Evolutionary conservation across 1,284 basidiomycete species (phyloP).

Genomic region (Ganoderma multipileum): DNA sequence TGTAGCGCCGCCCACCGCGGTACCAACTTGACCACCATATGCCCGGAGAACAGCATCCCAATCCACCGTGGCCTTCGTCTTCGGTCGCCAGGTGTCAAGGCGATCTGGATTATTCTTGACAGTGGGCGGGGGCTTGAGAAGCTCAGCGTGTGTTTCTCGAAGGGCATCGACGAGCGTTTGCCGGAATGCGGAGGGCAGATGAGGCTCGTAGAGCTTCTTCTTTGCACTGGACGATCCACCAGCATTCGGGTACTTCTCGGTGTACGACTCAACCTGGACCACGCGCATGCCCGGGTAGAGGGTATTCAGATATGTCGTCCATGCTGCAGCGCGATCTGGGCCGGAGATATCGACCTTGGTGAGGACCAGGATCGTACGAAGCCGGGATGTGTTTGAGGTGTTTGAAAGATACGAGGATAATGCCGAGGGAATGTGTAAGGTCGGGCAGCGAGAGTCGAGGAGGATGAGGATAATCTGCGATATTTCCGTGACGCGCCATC

Average conservation of each 20-base stretch:
- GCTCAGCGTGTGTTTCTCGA: constrained; percentile 67
- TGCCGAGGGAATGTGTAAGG: constrained; percentile 69
- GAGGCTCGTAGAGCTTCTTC: constrained; percentile 60
- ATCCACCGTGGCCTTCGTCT: constrained; percentile 68
- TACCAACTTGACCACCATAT: constrained; percentile 51
- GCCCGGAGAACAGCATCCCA: constrained; percentile 71
- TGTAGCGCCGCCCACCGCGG: constrained; percentile 47
- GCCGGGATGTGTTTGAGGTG: constrained; percentile 38
- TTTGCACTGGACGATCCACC: constrained; percentile 37
- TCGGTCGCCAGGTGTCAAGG: constrained; percentile 70
- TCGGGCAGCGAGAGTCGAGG: constrained; percentile 87
- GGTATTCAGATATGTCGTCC: constrained; percentile 69
- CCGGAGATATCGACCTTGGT: constrained; percentile 80
- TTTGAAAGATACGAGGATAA: constrained; percentile 55
- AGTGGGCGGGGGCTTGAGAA: constrained; percentile 73
- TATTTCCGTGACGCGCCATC: constrained; percentile 89
- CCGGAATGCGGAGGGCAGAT: constrained; percentile 67
- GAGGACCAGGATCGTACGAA: constrained; percentile 79
- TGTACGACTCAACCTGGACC: constrained; percentile 79
- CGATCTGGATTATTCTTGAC: constrained; percentile 59
- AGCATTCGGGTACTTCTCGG: constrained; percentile 50
- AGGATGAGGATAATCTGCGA: constrained; percentile 87
- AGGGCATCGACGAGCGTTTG: constrained; percentile 72
- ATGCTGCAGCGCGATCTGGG: constrained; percentile 56
- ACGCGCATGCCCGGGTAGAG: constrained; percentile 64